Conservation (phyloP, 2,329 filamentous ascomycete species). For the Fusarium sp. region DNA sequence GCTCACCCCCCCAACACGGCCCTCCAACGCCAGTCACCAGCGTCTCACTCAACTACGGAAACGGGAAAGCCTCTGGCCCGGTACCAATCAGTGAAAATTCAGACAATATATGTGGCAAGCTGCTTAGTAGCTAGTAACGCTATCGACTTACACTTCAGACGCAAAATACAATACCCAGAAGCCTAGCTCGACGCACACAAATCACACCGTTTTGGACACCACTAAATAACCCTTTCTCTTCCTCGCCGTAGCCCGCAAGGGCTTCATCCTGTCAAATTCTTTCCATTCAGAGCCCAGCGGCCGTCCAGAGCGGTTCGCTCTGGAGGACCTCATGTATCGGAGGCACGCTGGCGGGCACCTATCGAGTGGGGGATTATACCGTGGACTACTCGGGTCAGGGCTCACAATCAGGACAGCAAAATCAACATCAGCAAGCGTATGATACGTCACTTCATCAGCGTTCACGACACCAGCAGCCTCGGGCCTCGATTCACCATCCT, state of each 20-base stretch:
- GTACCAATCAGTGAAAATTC: constrained; percentile 39
- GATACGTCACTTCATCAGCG: constrained; percentile 56
- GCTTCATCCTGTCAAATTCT: constrained; percentile 65
- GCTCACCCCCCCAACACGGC: constrained; percentile 38
- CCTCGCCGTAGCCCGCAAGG: constrained; percentile 63
- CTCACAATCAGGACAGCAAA: constrained; percentile 72
- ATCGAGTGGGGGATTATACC: constrained; percentile 78
- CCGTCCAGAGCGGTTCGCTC: constrained; percentile 80
- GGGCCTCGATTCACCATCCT: constrained; percentile 60
- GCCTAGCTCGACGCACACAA: constrained; percentile 37
- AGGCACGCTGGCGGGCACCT: constrained; percentile 79
- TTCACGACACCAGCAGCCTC: constrained; percentile 54
- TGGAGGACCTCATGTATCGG: constrained; percentile 79
- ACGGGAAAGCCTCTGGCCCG: constrained; percentile 42
- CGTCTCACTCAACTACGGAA: constrained; percentile 43
- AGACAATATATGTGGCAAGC: constrained; percentile 43
- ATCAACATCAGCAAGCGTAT: constrained; percentile 72
- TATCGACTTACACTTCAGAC: constrained; percentile 42
- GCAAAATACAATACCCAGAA: constrained; percentile 35
- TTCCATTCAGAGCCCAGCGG: constrained; percentile 70
- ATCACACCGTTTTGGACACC: constrained; percentile 42
- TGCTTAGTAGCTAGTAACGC: constrained; percentile 40
- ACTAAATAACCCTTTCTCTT: constrained; percentile 41
- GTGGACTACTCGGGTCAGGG: constrained; percentile 78
- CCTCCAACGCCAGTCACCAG: constrained; percentile 38